Evolutionary conservation across 75 land plant species (phyloP).

Genomic region (Cryptomeria japonica): DNA sequence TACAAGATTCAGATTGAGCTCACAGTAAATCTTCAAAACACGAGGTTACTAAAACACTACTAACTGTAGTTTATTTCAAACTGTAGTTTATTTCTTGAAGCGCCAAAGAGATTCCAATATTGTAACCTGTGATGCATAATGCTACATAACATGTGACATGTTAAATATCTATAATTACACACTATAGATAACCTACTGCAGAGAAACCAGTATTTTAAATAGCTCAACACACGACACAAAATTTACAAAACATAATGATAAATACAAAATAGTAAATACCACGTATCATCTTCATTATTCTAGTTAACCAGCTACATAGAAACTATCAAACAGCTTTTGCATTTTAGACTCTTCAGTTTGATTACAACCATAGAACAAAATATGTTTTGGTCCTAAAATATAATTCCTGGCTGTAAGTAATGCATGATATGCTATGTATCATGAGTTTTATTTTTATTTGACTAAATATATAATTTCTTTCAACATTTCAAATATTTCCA

Average conservation of each 20-base stretch:
- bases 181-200: neutral
- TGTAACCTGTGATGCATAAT: neutral
- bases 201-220: neutral
- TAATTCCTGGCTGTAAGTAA: neutral
- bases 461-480: neutral
- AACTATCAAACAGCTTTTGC: neutral
- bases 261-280: neutral
- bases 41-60: neutral
- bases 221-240: neutral
- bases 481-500: neutral
- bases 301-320: neutral
- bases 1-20: neutral
- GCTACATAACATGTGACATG: neutral
- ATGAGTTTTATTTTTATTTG: neutral
- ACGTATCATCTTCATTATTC: neutral
- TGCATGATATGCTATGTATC: neutral
- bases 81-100: neutral
- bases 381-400: neutral
- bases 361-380: neutral
- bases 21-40: neutral
- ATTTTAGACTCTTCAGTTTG: neutral
- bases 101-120: neutral
- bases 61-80: too few species aligned
- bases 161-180: neutral
- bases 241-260: neutral